Conservation (phyloP, 2,329 filamentous ascomycete genomes). For the Eutypa lata region DNA sequence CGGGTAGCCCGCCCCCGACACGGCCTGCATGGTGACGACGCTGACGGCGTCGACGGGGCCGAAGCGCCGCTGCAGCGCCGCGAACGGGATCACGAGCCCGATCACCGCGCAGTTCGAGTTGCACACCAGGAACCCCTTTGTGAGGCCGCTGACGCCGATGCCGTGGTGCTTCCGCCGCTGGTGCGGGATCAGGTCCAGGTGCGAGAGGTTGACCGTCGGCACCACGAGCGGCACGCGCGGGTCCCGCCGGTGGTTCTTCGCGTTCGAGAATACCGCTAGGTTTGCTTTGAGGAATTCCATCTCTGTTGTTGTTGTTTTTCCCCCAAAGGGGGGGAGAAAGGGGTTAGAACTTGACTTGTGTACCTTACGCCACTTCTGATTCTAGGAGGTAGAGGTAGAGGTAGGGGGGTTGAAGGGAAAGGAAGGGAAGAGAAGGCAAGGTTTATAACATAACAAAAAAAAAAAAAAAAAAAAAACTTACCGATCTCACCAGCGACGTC, state of each 20-base stretch:
- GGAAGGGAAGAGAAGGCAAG: no score
- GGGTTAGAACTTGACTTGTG: no score
- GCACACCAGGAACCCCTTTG: slow-evolving; percentile 95
- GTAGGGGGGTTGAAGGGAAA: no score
- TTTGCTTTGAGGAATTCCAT: slow-evolving; percentile 87
- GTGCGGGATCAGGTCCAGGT: slow-evolving; percentile 85
- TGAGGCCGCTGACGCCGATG: slow-evolving; percentile 75
- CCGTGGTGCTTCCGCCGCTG: slow-evolving; percentile 72
- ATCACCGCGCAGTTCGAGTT: slow-evolving; percentile 99
- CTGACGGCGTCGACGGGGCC: slow-evolving; percentile 72
- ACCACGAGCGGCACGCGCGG: slow-evolving; percentile 90
- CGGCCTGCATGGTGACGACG: slow-evolving; percentile 92
- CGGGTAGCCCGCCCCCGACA: slow-evolving; percentile 88
- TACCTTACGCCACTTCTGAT: no score
- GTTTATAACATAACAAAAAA: no score
- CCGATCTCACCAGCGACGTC: slow-evolving; percentile 90
- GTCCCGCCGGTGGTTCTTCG: slow-evolving; percentile 93
- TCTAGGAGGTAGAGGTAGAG: no score
- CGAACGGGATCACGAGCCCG: slow-evolving; percentile 91
- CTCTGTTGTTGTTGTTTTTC: slow-evolving; percentile 58
- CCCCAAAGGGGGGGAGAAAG: no score
- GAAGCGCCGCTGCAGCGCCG: slow-evolving; percentile 81
- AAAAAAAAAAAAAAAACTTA: no score
- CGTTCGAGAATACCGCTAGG: slow-evolving; percentile 92
- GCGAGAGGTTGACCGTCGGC: slow-evolving; percentile 87